phyloP scores from a whole-genome alignment of 1,139 yeast species.

The Suhomyces choctaworum region DNA sequence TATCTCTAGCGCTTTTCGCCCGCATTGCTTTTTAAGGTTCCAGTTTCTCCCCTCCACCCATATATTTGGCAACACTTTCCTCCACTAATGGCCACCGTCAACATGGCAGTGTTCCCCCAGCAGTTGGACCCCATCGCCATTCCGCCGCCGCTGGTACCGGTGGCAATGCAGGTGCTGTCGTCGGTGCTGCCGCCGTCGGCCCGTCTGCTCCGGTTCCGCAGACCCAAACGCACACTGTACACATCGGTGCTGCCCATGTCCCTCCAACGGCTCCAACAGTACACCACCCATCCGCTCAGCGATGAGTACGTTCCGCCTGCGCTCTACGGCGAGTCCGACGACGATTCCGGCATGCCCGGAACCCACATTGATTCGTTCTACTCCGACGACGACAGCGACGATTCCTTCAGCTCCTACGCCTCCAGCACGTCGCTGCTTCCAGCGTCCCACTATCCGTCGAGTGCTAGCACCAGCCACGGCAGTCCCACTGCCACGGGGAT shows the following conservation, averaged over 20 bases:
- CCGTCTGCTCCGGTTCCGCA: constrained; percentile 2
- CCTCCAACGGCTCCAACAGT: constrained; percentile 11
- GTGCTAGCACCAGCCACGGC: not conserved
- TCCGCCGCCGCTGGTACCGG: constrained; percentile 2
- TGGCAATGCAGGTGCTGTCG: not conserved
- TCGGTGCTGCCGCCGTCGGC: constrained; percentile 1
- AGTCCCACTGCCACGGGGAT: not conserved
- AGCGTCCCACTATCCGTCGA: not conserved
- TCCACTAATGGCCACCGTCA: too few species aligned
- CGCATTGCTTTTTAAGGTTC: constrained; percentile 6
- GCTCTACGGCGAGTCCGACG: constrained; percentile 9
- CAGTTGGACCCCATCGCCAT: constrained; percentile 11
- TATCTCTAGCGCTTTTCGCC: not conserved
- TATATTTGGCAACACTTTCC: too few species aligned
- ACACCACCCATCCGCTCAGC: constrained; percentile 11
- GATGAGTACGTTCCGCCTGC: constrained; percentile 13
- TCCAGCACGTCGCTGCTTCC: not conserved
- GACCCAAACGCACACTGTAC: constrained; percentile 9
- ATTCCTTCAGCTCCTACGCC: constrained; percentile 8
- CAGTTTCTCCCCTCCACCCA: too few species aligned
- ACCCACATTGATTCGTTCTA: constrained; percentile 4
- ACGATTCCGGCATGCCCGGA: constrained; percentile 3
- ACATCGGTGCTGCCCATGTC: constrained; percentile 10
- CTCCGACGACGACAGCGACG: constrained; percentile 13
- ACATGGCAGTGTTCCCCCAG: constrained; percentile 6